Conservation (phyloP, 352 stramenopile genomes). For the Phytophthora aleatoria region DNA sequence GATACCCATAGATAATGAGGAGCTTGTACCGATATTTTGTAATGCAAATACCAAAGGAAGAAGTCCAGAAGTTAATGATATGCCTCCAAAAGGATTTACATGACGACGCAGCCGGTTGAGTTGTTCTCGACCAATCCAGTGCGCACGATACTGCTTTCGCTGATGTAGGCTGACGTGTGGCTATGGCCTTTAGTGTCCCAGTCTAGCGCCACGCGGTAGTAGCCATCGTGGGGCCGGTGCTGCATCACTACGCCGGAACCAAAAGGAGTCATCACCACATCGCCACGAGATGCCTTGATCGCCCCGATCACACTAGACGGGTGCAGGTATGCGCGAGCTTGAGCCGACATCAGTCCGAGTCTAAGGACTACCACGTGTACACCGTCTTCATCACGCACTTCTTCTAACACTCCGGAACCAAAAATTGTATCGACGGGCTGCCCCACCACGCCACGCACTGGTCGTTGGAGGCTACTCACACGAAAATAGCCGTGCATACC, state of each 20-base stretch:
- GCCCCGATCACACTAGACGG: conserved; percentile 50
- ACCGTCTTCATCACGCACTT: conserved; percentile 65
- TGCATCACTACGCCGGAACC: conserved; percentile 72
- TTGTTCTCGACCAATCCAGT: conserved; percentile 61
- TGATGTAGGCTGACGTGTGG: conserved; percentile 71
- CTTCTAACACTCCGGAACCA: conserved; percentile 65
- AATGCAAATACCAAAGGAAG: background rate
- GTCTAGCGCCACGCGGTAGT: conserved; percentile 75
- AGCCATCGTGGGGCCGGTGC: conserved; percentile 61
- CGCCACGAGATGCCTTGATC: conserved; percentile 73
- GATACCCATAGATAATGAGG: too few relatives aligned
- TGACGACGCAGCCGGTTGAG: conserved; percentile 65
- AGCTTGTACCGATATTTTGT: background rate
- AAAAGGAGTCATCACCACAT: conserved; percentile 82
- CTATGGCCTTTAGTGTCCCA: conserved; percentile 60
- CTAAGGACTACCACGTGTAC: conserved; percentile 75
- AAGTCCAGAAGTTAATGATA: background rate
- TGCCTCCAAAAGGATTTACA: conserved; percentile 45
- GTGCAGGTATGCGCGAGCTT: conserved; percentile 71
- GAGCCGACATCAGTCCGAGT: conserved; percentile 50
- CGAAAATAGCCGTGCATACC: conserved; percentile 57
- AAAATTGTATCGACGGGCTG: conserved; percentile 70
- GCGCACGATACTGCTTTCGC: conserved; percentile 56
- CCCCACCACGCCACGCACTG: conserved; percentile 61
- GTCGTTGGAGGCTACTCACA: conserved; percentile 34